These are phyloP conservation scores for Penicillium sclerotigenum DNA, from an alignment of 2,329 filamentous ascomycete species.

Conservation along the genomic window DNA sequence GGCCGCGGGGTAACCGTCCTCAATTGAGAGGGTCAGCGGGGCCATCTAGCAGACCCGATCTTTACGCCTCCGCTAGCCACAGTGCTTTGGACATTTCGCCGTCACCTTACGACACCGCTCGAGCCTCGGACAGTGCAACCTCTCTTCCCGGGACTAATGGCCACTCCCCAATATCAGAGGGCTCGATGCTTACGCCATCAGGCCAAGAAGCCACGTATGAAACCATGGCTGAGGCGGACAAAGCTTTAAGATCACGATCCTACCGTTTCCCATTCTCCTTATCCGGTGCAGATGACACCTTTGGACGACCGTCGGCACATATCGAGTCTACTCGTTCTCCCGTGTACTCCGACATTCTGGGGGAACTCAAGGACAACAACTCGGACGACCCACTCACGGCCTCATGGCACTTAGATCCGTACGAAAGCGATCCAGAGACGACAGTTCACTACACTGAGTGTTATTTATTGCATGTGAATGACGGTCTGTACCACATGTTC, in stretches of 20 bases:
- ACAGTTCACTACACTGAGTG: slow-evolving; percentile 53
- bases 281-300: slow-evolving; percentile 14
- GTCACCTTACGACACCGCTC: slow-evolving; percentile 29
- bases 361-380: slow-evolving; percentile 30
- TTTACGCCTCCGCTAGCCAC: slow-evolving; percentile 15
- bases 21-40: slow-evolving; percentile 21
- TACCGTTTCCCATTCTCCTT: slow-evolving; percentile 19
- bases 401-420: slow-evolving; percentile 55
- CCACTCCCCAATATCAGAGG: slow-evolving; percentile 33
- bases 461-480: slow-evolving; percentile 59
- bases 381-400: slow-evolving; percentile 30
- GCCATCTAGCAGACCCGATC: slow-evolving; percentile 21
- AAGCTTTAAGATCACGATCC: slow-evolving; percentile 22
- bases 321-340: slow-evolving; percentile 16
- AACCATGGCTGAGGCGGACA: slow-evolving; percentile 25
- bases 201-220: slow-evolving; percentile 26
- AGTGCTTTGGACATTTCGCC: slow-evolving; percentile 22
- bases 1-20: slow-evolving; percentile 36
- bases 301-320: slow-evolving; percentile 10
- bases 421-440: slow-evolving; percentile 48
- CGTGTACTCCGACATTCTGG: slow-evolving; percentile 32
- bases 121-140: slow-evolving; percentile 31
- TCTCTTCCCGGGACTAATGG: slow-evolving; percentile 32
- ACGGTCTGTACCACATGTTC: slow-evolving; percentile 55
- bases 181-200: slow-evolving; percentile 27